Conservation (phyloP, 83 land plant species). For the Thuja plicata region DNA sequence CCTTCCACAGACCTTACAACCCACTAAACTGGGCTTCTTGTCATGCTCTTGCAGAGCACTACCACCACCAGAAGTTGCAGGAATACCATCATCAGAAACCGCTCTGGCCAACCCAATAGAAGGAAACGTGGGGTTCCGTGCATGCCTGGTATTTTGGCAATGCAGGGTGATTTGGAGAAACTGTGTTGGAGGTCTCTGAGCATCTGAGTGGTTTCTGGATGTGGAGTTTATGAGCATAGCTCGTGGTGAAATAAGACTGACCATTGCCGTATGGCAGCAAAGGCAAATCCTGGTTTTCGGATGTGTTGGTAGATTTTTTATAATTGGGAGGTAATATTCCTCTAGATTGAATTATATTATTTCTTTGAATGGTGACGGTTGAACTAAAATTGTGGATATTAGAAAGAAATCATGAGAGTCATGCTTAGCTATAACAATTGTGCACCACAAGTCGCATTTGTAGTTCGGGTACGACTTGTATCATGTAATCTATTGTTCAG, state of each 20-base stretch:
- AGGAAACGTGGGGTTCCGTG: not conserved
- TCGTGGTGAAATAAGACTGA: not conserved
- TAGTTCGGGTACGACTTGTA: too few relatives aligned
- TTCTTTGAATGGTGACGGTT: not conserved
- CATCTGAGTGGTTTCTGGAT: not conserved
- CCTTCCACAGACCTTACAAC: conserved; percentile 89
- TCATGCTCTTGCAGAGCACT: not conserved
- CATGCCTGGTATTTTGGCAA: not conserved
- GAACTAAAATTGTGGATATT: not conserved
- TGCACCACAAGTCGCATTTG: too few relatives aligned
- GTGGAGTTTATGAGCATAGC: not conserved
- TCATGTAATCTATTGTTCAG: too few relatives aligned
- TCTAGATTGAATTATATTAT: not conserved
- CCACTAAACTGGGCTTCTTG: not conserved
- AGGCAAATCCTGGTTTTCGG: not conserved
- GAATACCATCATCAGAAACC: not conserved
- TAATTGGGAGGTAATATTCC: not conserved
- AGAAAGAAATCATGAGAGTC: too few relatives aligned
- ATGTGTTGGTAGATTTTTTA: not conserved
- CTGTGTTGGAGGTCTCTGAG: not conserved
- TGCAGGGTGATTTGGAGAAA: not conserved
- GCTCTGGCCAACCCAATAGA: not conserved
- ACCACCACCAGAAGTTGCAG: not conserved
- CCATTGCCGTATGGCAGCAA: not conserved
- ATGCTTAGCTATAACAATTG: too few relatives aligned